Evolutionary conservation across 306 rosid genomes (phyloP).

Genomic region (Casuarina glauca): DNA sequence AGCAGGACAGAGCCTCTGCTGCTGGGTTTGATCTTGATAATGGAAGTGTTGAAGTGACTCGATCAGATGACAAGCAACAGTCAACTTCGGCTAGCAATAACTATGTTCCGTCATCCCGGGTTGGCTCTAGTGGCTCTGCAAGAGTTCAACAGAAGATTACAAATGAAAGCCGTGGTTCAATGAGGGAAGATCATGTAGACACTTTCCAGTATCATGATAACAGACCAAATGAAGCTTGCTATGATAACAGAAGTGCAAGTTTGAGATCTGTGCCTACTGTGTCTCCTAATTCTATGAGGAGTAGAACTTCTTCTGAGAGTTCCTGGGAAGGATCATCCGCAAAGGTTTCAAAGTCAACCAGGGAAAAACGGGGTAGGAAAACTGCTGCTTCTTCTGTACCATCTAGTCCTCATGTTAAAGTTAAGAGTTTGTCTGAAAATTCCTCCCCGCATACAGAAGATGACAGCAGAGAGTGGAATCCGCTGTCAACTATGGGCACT

Average conservation of each 20-base stretch:
- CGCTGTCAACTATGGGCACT: slow-evolving; percentile 37
- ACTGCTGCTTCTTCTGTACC: slow-evolving; percentile 37
- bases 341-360: slow-evolving; percentile 70
- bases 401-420: slow-evolving; percentile 55
- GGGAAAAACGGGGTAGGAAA: slow-evolving; percentile 72
- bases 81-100: slow-evolving; percentile 75
- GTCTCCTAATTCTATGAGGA: slow-evolving; percentile 54
- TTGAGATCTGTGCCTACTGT: slow-evolving; percentile 48
- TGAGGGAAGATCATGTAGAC: slow-evolving; percentile 54
- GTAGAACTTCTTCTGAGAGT: slow-evolving; percentile 79
- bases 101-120: slow-evolving; percentile 44
- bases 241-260: slow-evolving; percentile 62
- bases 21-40: slow-evolving; percentile 67
- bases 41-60: slow-evolving; percentile 72
- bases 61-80: slow-evolving; percentile 68
- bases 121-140: slow-evolving; percentile 43
- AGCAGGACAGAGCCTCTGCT: slow-evolving; percentile 72
- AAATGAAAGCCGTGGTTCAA: slow-evolving; percentile 54
- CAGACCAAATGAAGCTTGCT: slow-evolving; percentile 58
- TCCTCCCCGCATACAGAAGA: slow-evolving; percentile 64
- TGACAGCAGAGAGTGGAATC: slow-evolving; percentile 71
- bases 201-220: slow-evolving; percentile 69
- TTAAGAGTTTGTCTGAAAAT: slow-evolving; percentile 64
- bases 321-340: slow-evolving; percentile 87
- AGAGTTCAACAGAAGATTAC: slow-evolving; percentile 53